Percentiles rank a stretch among this genome's conserved stretches.
phyloP scores from a whole-genome alignment of 306 rosid species.

The Trifolium subterraneum region DNA sequence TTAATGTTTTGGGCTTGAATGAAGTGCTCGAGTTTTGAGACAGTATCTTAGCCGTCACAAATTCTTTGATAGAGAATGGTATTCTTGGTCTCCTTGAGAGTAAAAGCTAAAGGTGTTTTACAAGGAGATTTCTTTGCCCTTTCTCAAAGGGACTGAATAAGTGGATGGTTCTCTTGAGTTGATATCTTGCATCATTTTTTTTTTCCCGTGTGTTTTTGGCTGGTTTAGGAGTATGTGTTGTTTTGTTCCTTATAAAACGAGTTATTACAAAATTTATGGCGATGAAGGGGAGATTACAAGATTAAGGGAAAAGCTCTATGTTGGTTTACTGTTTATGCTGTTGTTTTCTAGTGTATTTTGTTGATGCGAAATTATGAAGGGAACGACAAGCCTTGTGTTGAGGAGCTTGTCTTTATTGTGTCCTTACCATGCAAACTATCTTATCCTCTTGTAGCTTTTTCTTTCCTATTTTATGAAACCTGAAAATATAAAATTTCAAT shows the following conservation, averaged over 20 bases:
- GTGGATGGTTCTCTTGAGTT: not conserved
- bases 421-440: conserved; percentile 15
- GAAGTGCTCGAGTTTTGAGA: conserved; percentile 19
- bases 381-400: conserved; percentile 11
- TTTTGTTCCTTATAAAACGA: not conserved
- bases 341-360: not conserved
- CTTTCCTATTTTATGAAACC: conserved; percentile 6
- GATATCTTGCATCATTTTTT: not conserved
- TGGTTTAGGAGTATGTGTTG: not conserved
- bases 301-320: conserved; percentile 1
- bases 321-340: conserved; percentile 8
- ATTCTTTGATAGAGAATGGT: conserved; percentile 14
- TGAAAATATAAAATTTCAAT: conserved; percentile 4
- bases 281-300: conserved; percentile 23
- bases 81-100: conserved; percentile 32
- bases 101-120: conserved; percentile 21
- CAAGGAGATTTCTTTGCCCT: not conserved
- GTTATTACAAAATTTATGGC: not conserved
- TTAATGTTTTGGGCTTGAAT: not conserved
- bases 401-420: conserved; percentile 18
- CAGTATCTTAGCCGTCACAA: not conserved
- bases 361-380: conserved; percentile 22
- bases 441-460: conserved; percentile 24
- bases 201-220: conserved; percentile 14
- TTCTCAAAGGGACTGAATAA: too few relatives aligned